Evolutionary conservation across 1,139 yeast species (phyloP).

Genomic region (Suzukiozyma palmioleophila): DNA sequence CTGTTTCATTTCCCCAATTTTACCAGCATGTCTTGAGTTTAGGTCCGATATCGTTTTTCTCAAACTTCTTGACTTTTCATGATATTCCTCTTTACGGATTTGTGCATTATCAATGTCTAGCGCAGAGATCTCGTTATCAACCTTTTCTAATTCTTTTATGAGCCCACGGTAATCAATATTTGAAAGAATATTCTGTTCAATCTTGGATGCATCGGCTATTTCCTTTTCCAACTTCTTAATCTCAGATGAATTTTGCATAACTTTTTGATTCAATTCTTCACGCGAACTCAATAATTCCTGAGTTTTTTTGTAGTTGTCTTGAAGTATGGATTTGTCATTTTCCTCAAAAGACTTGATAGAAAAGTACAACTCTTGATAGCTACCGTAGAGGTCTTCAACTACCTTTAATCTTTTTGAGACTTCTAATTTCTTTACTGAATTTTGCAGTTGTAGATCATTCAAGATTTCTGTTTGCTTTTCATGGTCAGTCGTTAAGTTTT

Average conservation of each 20-base stretch:
- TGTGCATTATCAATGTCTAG: conserved; percentile 60
- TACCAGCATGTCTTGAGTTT: conserved; percentile 70
- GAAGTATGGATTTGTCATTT: conserved; percentile 14
- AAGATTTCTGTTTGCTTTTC: conserved; percentile 18
- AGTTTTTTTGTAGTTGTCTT: conserved; percentile 15
- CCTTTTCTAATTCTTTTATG: conserved; percentile 22
- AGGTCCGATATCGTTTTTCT: conserved; percentile 53
- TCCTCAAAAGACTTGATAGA: conserved; percentile 18
- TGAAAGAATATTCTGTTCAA: conserved; percentile 35
- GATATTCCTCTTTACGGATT: conserved; percentile 57
- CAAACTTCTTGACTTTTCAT: conserved; percentile 50
- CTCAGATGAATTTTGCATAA: conserved; percentile 21
- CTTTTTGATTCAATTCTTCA: conserved; percentile 8
- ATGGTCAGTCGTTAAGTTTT: conserved; percentile 9
- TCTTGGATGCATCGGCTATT: conserved; percentile 31
- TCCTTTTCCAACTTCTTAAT: conserved; percentile 24
- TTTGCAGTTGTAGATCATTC: conserved; percentile 18
- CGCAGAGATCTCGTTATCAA: conserved; percentile 23
- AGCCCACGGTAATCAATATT: conserved; percentile 37
- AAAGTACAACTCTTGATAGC: conserved; percentile 8
- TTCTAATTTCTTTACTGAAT: conserved; percentile 15
- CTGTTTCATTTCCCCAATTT: conserved; percentile 82
- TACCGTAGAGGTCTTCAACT: conserved; percentile 3
- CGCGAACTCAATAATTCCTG: conserved; percentile 7
- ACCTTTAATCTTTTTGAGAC: conserved; percentile 6